phyloP scores from a whole-genome alignment of 192 early-diverging fungal species.

The Backusella tuberculispora region DNA sequence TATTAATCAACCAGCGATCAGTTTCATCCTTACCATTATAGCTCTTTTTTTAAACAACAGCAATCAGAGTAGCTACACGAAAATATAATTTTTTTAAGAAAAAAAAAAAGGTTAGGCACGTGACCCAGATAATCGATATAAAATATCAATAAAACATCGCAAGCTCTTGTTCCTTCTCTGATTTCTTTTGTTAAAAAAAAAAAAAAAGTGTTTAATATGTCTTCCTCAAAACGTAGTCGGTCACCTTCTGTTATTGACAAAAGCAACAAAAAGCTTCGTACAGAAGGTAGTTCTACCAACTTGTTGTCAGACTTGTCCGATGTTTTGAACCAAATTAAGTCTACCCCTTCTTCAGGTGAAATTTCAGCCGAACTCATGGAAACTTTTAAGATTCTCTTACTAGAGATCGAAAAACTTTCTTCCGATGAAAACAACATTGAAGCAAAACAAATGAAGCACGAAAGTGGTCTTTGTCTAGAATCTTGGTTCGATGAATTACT shows the following conservation, averaged over 20 bases:
- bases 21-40: neutral
- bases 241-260: constrained; percentile 12
- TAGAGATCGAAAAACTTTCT: constrained; percentile 41
- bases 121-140: neutral
- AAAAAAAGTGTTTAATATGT: constrained; percentile 2
- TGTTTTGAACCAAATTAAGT: constrained; percentile 32
- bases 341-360: constrained; percentile 37
- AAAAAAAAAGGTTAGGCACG: neutral
- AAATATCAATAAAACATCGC: neutral
- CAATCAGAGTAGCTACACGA: neutral
- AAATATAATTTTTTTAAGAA: neutral
- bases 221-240: constrained; percentile 22
- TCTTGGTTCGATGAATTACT: constrained; percentile 42
- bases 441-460: constrained; percentile 34
- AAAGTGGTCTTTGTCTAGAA: constrained; percentile 38
- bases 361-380: constrained; percentile 37
- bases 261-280: constrained; percentile 1
- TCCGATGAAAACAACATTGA: constrained; percentile 37
- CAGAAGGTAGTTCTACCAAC: neutral
- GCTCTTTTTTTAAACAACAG: neutral
- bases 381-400: constrained; percentile 37
- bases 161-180: neutral
- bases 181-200: neutral
- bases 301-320: constrained; percentile 30
- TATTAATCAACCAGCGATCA: no score